These are phyloP conservation scores for Conticribra guillardii DNA, from an alignment of 108 stramenopile genomes.

Conservation along the genomic window DNA sequence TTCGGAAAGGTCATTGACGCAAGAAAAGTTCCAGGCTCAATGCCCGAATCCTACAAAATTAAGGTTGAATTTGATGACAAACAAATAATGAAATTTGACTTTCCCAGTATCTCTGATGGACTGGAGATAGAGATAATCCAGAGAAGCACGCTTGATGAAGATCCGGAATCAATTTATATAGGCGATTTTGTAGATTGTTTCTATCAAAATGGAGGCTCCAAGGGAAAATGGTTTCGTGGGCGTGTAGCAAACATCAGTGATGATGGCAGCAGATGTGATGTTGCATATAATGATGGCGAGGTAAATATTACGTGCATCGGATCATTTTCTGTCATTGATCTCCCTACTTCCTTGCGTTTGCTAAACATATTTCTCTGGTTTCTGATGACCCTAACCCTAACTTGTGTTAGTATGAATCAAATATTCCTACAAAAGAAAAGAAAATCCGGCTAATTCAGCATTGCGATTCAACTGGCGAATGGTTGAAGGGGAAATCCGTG, in stretches of 20 bases:
- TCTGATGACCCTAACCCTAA: not conserved
- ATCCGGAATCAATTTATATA: conserved; percentile 25
- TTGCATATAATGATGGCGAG: conserved; percentile 41
- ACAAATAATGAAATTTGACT: conserved; percentile 5
- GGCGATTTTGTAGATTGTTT: conserved; percentile 46
- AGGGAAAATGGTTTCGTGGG: conserved; percentile 44
- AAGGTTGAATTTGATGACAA: not conserved
- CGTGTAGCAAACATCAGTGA: conserved; percentile 33
- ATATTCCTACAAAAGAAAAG: conserved; percentile 43
- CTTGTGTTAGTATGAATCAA: conserved; percentile 35
- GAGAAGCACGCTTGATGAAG: conserved; percentile 1
- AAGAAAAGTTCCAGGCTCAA: not conserved
- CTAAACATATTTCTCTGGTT: not conserved
- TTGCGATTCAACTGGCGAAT: conserved; percentile 21
- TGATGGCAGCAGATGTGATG: conserved; percentile 35
- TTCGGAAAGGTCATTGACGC: conserved; percentile 8
- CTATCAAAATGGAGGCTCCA: conserved; percentile 20
- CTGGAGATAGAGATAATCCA: conserved; percentile 12
- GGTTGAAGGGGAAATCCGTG: conserved; percentile 23
- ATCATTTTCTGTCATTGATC: not conserved
- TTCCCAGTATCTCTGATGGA: conserved; percentile 9
- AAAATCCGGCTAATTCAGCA: conserved; percentile 40
- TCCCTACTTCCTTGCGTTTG: too few relatives aligned
- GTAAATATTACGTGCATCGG: conserved; percentile 22
- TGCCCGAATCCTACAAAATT: not conserved